Percentiles rank a stretch among this genome's conserved stretches.
These are phyloP conservation scores for Penicillium sp. DNA, from an alignment of 2,329 filamentous ascomycete species.

Conservation along the genomic window DNA sequence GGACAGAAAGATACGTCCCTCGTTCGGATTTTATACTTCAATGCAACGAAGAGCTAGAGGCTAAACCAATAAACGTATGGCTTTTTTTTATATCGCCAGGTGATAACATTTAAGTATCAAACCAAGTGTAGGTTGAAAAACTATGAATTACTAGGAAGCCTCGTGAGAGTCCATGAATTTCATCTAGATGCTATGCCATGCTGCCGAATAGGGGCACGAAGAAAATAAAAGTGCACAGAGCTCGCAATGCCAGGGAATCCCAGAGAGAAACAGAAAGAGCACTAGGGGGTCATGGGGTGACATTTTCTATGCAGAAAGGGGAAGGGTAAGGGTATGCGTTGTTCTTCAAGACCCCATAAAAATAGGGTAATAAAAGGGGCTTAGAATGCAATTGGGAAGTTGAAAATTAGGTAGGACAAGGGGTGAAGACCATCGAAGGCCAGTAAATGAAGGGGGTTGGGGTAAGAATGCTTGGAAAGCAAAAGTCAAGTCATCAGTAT, in stretches of 20 bases:
- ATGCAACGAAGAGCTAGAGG: too few species aligned
- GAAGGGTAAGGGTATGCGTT: background rate
- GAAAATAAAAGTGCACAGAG: background rate
- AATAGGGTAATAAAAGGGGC: background rate
- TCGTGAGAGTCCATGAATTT: background rate
- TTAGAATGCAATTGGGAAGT: background rate
- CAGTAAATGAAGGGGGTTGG: background rate
- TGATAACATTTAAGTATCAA: background rate
- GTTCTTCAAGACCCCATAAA: background rate
- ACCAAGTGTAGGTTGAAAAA: background rate
- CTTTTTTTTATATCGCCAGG: background rate
- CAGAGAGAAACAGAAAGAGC: background rate
- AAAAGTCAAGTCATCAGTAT: background rate
- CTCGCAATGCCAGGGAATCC: background rate
- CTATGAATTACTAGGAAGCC: background rate
- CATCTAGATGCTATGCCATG: slow-evolving; percentile 6
- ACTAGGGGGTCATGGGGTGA: background rate
- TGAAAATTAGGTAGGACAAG: background rate
- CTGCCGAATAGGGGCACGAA: background rate
- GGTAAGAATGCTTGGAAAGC: background rate
- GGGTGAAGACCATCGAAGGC: background rate
- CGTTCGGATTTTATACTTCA: too few species aligned
- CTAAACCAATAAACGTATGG: too few species aligned
- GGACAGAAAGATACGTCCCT: too few species aligned
- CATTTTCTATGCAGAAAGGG: background rate